phyloP scores from a whole-genome alignment of 192 early-diverging fungal species.

The Spizellomyces punctatus region DNA sequence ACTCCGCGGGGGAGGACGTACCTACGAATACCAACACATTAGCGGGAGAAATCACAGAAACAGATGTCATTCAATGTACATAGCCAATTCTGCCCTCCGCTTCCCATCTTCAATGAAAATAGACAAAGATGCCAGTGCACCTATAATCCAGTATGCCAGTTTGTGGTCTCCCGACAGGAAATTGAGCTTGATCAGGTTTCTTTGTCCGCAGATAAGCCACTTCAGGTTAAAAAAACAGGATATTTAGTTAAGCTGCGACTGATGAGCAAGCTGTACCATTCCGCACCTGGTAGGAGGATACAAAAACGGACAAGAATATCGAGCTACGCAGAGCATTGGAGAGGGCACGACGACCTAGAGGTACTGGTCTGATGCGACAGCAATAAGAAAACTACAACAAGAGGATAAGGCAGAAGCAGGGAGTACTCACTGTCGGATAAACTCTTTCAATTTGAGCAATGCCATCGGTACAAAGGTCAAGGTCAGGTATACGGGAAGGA shows the following conservation, averaged over 20 bases:
- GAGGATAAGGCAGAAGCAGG: background rate
- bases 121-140: conserved; percentile 54
- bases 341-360: conserved; percentile 47
- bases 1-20: conserved; percentile 74
- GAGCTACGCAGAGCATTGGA: conserved; percentile 61
- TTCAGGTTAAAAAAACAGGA: background rate
- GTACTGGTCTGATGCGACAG: conserved; percentile 44
- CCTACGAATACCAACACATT: background rate
- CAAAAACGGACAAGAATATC: conserved; percentile 65
- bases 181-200: conserved; percentile 50
- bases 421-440: conserved; percentile 30
- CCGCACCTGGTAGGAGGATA: conserved; percentile 58
- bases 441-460: conserved; percentile 55
- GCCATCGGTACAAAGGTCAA: conserved; percentile 72
- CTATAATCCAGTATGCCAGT: conserved; percentile 64
- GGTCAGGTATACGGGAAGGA: conserved; percentile 66
- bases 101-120: conserved; percentile 72
- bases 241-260: background rate
- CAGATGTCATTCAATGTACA: conserved; percentile 36
- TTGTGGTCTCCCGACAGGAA: conserved; percentile 52
- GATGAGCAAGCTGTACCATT: background rate
- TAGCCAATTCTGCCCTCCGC: conserved; percentile 65
- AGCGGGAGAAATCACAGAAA: background rate
- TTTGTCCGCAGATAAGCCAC: conserved; percentile 59
- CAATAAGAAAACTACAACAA: background rate